Base-by-base conservation (phyloP, 208 protist species). In the Leishmania aethiopica region DNA sequence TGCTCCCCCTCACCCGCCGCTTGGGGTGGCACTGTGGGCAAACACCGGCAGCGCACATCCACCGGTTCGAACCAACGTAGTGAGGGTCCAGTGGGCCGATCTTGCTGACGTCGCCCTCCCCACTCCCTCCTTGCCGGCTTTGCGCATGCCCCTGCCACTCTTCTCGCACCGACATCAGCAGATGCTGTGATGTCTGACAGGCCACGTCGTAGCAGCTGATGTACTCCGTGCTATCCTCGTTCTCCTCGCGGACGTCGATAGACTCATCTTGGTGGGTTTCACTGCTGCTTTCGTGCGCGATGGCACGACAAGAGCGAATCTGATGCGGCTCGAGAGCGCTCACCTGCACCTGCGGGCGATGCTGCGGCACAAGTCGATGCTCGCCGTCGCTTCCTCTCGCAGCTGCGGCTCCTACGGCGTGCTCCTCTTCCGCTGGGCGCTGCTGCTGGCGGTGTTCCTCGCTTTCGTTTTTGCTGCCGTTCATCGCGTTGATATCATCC, bases 181-280 rank as follows among this genome's bases (percentile, higher is more conserved):
- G 78, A 59, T 82, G 49, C 55, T 78, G 77, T 11, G 82, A 86
- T 66, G 82, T 86, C 62, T 86, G 82, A n/a, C 82, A 86, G 7
- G 62, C 79, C 32, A 76, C 82, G 59, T 86, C 78, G 55, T 82
- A 82, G 78, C 82, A 82, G 82, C 82, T 82, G 78, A 86, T 79
- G 59, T 82, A 67, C 37, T 82, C 82, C 0, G 69, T 32, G 19
- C 73, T 69, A 7, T 64, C 62, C 0, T 78, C 51, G 0, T 72
- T 15, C 32, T 60, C 51, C 1, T 75, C 74, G 13, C 60, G 28
- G 19, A 6, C n/a, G 37, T 69, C 25, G 51, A 6, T 17, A 35
- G 3, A 25, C 51, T 62, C 59, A 17, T 35, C 75, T 40, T 25
- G 35, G 28, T 72, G 28, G 32, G 2, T n/a, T n/a, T 80, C 77